These are phyloP conservation scores for Ceratocystiopsis brevicomis DNA, from an alignment of 2,329 filamentous ascomycete genomes.

Conservation along the genomic window DNA sequence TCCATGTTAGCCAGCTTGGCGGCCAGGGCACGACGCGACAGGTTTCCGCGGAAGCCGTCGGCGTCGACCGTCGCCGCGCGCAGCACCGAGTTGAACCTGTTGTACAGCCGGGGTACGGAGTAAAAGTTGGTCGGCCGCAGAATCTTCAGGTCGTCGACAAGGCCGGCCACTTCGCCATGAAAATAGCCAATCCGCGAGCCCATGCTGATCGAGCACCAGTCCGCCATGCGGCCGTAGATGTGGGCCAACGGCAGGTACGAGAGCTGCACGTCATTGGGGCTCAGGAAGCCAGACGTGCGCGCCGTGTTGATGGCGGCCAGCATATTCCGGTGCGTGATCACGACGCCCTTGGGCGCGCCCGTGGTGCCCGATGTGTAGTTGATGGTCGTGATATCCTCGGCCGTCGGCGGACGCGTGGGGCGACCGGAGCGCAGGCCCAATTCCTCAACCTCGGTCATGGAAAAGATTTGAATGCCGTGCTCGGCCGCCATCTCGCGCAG, in stretches of 20 bases:
- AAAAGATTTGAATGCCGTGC: slow-evolving; percentile 59
- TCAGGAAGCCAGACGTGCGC: slow-evolving; percentile 33
- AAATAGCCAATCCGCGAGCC: slow-evolving; percentile 77
- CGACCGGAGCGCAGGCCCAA: slow-evolving; percentile 54
- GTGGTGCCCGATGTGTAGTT: slow-evolving; percentile 84
- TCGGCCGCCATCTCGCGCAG: slow-evolving; percentile 57
- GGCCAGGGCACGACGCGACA: slow-evolving; percentile 62
- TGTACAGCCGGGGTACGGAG: slow-evolving; percentile 82
- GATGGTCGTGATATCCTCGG: slow-evolving; percentile 69
- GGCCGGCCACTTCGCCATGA: slow-evolving; percentile 69
- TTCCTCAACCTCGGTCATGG: slow-evolving; percentile 62
- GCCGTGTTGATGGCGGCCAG: slow-evolving; percentile 50
- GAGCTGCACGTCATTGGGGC: slow-evolving; percentile 41
- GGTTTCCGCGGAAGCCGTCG: slow-evolving; percentile 57
- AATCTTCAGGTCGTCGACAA: slow-evolving; percentile 82
- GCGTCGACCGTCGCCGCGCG: slow-evolving; percentile 62
- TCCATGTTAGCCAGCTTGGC: slow-evolving; percentile 67
- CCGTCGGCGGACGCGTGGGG: slow-evolving; percentile 49
- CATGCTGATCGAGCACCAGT: slow-evolving; percentile 53
- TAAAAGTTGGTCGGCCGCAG: slow-evolving; percentile 67
- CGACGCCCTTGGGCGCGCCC: slow-evolving; percentile 64
- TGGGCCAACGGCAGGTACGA: slow-evolving; percentile 91
- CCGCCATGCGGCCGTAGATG: slow-evolving; percentile 74
- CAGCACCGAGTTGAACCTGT: slow-evolving; percentile 72
- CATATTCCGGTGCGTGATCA: slow-evolving; percentile 65